Base-by-base conservation (phyloP, 495 filamentous ascomycete genomes). In the Talaromyces liani region DNA sequence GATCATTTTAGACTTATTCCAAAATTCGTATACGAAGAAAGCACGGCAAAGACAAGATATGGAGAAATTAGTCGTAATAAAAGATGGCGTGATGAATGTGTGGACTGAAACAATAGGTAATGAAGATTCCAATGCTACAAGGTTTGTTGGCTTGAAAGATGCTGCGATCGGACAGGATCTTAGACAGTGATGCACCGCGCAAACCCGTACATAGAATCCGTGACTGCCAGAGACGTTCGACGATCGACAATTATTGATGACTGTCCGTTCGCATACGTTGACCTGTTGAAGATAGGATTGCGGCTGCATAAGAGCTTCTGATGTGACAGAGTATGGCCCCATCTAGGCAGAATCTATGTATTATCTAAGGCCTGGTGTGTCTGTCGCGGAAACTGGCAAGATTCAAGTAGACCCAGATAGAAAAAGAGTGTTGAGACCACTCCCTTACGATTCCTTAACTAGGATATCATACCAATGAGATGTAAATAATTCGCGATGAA, bases 141-240 rank as follows among this genome's bases (percentile, higher is more conserved):
- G 9, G 2, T 55, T 55, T 6, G 4, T 55, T 27, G 58, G 16
- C 9, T 41, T n/a, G 51, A 55, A 14, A 14, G 22, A 25, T 29
- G 25, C 16, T 65, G 67, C 54, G 59, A 63, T 63, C 67, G 64
- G 65, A 69, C 58, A 31, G 63, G 67, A 58, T 41, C 3, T 18
- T 41, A 69, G 67, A 31, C 67, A 69, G 67, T 69, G n/a, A 69
- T 69, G 67, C 67, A 69, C 60, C 65, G 67, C 25, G 67, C 67
- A 18, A 69, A 69, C 41, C 65, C 67, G 27, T 69, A 69, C 33
- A 65, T 63, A 9, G 67, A 67, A 12, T 18, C 27, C 12, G 67
- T 69, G 67, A 69, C 67, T 9, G 67, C 65, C 3, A 65, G 65
- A 64, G 67, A 69, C 67, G 67, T 69, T 1, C 67, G 67, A 33